Base-by-base conservation (phyloP, 1,284 basidiomycete genomes). In the Naganishia sp. region DNA sequence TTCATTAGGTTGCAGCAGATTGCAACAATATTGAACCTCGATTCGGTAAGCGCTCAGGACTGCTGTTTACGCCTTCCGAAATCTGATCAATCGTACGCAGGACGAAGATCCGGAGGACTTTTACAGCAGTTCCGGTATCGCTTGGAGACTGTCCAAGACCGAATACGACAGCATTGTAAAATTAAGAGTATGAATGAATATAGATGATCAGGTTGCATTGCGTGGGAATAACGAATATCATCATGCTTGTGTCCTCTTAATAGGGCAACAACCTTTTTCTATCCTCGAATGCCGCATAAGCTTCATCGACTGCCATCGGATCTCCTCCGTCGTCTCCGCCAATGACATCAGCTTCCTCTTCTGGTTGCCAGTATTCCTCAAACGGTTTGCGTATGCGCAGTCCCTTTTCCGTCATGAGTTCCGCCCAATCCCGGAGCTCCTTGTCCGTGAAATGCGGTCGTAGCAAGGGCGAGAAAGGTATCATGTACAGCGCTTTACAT, bases 1-100 rank as follows among this genome's bases (percentile, higher is more conserved):
- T 97, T 99, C 75, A 82, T 89, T 25, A 83, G 95, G 23, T 79
- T 99, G 66, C 92, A 95, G 74, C 96, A 99, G 79, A 90, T 98
- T 67, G 90, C 92, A 10, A 96, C 90, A 5, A 80, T 98, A 45
- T 80, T 99, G 56, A 98, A 96, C 76, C 82, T 97, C 51, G 95
- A 98, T 74, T 84, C 83, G 56, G 91, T 92, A 73, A 71, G 89
- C 73, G 25, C 68, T 65, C 69, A 52, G 21, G 58, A 60, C 15
- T 39, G 13, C 7, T 13, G 35, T 39, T 3, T 39, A 28, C 28
- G 35, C 35, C 35, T 9, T 39, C 4, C 35, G 13, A 6, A 49
- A 21, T 15, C 21, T 49, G 47, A 68, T 39, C 42, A 49, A 23
- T 23, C 25, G 5, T 5, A 13, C 35, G 11, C 70, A 92, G 89